These are phyloP conservation scores for Sporothrix phasma DNA, from an alignment of 2,329 filamentous ascomycete genomes.

Conservation along the genomic window DNA sequence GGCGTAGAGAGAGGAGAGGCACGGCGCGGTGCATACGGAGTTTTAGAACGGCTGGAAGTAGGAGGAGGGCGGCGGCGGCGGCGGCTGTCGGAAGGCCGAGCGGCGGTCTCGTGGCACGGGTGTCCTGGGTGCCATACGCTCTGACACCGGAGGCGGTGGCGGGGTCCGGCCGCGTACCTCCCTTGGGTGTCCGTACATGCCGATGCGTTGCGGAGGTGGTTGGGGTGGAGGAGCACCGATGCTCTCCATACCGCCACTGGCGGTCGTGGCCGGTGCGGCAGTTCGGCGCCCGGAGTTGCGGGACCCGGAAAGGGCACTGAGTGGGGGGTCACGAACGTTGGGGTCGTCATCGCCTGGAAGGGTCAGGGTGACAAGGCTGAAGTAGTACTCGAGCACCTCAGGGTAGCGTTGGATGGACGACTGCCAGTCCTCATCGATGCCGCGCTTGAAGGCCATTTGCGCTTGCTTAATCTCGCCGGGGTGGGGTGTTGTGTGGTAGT, in stretches of 20 bases:
- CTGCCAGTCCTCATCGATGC: conserved; percentile 72
- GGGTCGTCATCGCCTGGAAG: conserved; percentile 54
- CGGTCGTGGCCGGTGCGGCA: conserved; percentile 22
- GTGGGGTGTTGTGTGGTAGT: conserved; percentile 48
- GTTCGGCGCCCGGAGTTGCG: conserved; percentile 38
- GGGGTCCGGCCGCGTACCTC: conserved; percentile 17
- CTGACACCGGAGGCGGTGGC: conserved; percentile 13
- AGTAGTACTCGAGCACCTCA: conserved; percentile 75
- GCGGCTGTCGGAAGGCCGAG: conserved; percentile 12
- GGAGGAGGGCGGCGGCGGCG: conserved; percentile 13
- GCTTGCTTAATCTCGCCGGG: conserved; percentile 54
- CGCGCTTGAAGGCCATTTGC: conserved; percentile 56
- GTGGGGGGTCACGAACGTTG: conserved; percentile 48
- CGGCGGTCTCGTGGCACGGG: conserved; percentile 14
- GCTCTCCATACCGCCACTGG: conserved; percentile 9
- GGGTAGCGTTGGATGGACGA: conserved; percentile 66
- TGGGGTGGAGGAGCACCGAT: neutral
- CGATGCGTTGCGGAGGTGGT: neutral
- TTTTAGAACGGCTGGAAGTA: conserved; percentile 15
- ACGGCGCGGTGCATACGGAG: neutral
- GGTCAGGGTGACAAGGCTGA: conserved; percentile 56
- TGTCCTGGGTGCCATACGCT: conserved; percentile 14
- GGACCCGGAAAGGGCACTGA: conserved; percentile 42
- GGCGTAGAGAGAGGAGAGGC: neutral
- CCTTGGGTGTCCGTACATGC: conserved; percentile 10